phyloP scores from a whole-genome alignment of 345 rosid genomes.

The Murraya paniculata region DNA sequence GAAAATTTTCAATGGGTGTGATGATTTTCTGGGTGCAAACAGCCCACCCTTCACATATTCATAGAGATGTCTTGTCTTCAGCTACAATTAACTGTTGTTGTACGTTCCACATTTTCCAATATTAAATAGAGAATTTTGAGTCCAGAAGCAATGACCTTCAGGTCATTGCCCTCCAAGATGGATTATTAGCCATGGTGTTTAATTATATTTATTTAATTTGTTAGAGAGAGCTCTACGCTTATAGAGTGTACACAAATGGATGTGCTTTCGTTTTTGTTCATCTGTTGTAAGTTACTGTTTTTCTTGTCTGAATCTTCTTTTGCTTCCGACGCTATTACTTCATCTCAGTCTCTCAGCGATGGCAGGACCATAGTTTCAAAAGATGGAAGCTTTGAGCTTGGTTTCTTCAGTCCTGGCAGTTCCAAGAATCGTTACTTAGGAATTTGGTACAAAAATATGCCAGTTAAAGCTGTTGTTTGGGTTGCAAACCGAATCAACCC shows the following conservation, averaged over 20 bases:
- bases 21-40: too few relatives aligned
- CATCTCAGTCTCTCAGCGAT: background rate
- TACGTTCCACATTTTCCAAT: too few relatives aligned
- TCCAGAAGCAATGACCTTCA: background rate
- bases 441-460: slow-evolving; percentile 51
- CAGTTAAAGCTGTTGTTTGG: slow-evolving; percentile 30
- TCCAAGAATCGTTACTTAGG: slow-evolving; percentile 47
- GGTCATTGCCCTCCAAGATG: background rate
- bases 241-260: background rate
- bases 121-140: too few relatives aligned
- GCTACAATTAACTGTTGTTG: rapidly evolving
- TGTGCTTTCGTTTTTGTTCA: background rate
- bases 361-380: slow-evolving; percentile 9
- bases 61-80: too few relatives aligned
- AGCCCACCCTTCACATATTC: too few relatives aligned
- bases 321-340: slow-evolving; percentile 8
- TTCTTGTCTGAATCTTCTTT: background rate
- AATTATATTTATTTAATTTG: background rate
- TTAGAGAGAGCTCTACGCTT: background rate
- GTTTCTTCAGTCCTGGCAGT: slow-evolving; percentile 41
- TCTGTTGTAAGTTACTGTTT: background rate
- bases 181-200: background rate
- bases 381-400: slow-evolving; percentile 13
- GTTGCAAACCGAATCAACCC: slow-evolving; percentile 45
- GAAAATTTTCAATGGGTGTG: too few relatives aligned